These are phyloP conservation scores for Aspergillus diversus DNA, from an alignment of 495 filamentous ascomycete species.

Conservation along the genomic window DNA sequence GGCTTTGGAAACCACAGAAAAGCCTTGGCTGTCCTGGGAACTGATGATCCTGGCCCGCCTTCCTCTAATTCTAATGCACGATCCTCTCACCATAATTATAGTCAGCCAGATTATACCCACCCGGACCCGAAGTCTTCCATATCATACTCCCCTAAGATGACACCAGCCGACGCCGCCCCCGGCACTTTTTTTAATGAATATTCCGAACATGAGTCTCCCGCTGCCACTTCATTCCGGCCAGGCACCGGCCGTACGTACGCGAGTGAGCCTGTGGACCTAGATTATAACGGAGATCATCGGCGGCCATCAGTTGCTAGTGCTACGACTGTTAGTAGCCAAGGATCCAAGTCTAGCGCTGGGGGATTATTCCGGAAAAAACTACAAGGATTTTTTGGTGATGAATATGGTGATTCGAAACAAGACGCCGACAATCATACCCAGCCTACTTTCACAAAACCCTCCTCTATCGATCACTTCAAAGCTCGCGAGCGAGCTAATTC, in stretches of 20 bases:
- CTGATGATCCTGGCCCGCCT: slow-evolving; percentile 34
- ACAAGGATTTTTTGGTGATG: slow-evolving; percentile 87
- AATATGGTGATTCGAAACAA: slow-evolving; percentile 70
- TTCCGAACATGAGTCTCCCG: slow-evolving; percentile 56
- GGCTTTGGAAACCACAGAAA: slow-evolving; percentile 46
- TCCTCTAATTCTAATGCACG: slow-evolving; percentile 33
- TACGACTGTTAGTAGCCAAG: slow-evolving; percentile 86
- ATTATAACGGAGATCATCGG: slow-evolving; percentile 71
- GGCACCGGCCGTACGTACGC: slow-evolving; percentile 61
- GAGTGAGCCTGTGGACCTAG: slow-evolving; percentile 69
- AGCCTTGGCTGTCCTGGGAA: slow-evolving; percentile 39
- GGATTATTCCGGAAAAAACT: slow-evolving; percentile 73
- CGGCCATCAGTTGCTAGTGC: slow-evolving; percentile 89
- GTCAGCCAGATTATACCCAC: slow-evolving; percentile 30
- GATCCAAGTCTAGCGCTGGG: slow-evolving; percentile 78
- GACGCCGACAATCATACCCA: slow-evolving; percentile 69
- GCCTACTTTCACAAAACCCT: slow-evolving; percentile 50
- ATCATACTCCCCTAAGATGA: slow-evolving; percentile 34
- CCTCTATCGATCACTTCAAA: slow-evolving; percentile 59
- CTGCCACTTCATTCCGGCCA: slow-evolving; percentile 68
- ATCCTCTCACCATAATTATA: slow-evolving; percentile 32
- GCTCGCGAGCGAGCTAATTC: slow-evolving; percentile 77
- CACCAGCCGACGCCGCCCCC: slow-evolving; percentile 35
- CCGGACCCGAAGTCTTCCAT: slow-evolving; percentile 44
- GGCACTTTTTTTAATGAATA: slow-evolving; percentile 50